Conservation (phyloP, 1,284 basidiomycete species). For the Sanguinoderma infundibulare region DNA sequence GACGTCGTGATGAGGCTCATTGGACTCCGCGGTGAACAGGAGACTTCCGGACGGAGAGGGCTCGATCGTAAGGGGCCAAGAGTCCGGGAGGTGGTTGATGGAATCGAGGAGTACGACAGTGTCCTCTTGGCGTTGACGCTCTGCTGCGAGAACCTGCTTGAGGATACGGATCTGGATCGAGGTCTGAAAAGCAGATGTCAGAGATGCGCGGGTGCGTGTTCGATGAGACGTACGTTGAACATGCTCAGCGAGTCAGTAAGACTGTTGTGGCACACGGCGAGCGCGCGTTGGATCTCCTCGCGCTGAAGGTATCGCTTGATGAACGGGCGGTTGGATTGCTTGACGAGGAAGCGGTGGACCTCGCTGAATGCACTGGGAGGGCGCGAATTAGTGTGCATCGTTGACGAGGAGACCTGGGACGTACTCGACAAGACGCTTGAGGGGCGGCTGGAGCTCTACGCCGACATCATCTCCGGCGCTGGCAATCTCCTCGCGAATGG, state of each 20-base stretch:
- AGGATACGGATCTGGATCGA: constrained; percentile 66
- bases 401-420: constrained; percentile 27
- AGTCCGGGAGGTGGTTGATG: constrained; percentile 1
- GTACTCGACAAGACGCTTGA: constrained; percentile 55
- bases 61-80: constrained; percentile 2
- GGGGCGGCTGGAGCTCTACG: constrained; percentile 42
- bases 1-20: constrained; percentile 18
- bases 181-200: constrained; percentile 31
- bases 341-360: constrained; percentile 58
- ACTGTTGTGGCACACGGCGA: constrained; percentile 54
- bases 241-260: constrained; percentile 27
- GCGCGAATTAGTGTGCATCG: not conserved
- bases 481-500: constrained; percentile 48
- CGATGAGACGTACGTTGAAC: constrained; percentile 19
- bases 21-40: constrained; percentile 20
- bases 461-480: constrained; percentile 43
- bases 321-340: constrained; percentile 70
- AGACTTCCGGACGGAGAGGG: not conserved
- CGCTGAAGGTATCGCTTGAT: constrained; percentile 80
- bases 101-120: constrained; percentile 32
- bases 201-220: constrained; percentile 23
- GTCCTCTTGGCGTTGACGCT: constrained; percentile 36
- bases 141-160: constrained; percentile 52
- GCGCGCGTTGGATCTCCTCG: constrained; percentile 66
- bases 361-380: constrained; percentile 30